Evolutionary conservation across 208 protist species (phyloP), one percentile per base, ranked within the genome.

Genomic region (Leptomonas seymouri): DNA sequence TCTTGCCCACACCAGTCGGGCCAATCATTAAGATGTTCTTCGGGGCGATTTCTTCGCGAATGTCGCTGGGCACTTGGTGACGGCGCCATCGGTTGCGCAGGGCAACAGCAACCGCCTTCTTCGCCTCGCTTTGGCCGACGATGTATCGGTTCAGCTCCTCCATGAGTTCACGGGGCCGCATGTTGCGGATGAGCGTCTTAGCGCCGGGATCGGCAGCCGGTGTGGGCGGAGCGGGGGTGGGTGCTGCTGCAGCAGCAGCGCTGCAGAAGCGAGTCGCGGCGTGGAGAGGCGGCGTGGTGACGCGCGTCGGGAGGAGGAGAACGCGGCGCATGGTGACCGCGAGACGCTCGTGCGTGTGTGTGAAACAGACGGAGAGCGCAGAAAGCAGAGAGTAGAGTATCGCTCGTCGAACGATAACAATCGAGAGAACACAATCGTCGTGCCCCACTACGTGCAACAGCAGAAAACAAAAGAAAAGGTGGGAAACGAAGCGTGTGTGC

Each of bases 1-100:
- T 98, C 81, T 98, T 98, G 30, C 95, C 95, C n/a, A 96, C 90
- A 45, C 95, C 95, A 12, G 95, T 98, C 7, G 95, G 93, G 31
- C 95, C 95, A 63, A 98, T 95, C 95, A 98, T 98, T 53, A 98
- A 80, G 56, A 98, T 98, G 74, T 98, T 98, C 80, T 98, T 98
- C 0, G 96, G 96, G 9, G 93, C 85, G 60, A 98, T 96, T 59
- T 98, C 96, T 66, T 98, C 93, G 12, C 87, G 82, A 20, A 98
- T 93, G 59, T 97, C 92, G 20, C 65, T 73, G 8, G 83, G 77
- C 25, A 98, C 90, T 61, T 98, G 93, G 65, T 98, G 93, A 20
- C 94, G 85, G 28, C 96, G 87, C 96, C 96, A 98, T 45, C 97
- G 82, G 81, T 99, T 98, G 45, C 97, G 91, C 30, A 99, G 80